Conservation (phyloP, 2,329 filamentous ascomycete species). For the Hymenoscyphus occultus region DNA sequence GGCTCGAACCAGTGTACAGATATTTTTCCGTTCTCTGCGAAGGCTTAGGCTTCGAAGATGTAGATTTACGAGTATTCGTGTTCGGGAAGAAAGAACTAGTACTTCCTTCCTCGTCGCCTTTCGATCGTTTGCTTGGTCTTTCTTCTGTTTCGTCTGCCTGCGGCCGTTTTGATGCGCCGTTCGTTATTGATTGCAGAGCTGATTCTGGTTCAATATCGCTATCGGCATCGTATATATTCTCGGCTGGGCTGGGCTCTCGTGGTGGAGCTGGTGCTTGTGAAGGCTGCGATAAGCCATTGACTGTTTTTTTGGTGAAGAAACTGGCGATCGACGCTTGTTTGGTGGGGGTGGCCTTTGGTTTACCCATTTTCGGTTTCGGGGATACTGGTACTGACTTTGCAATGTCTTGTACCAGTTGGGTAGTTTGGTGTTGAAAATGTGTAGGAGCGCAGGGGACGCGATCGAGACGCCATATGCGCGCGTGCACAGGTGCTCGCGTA, state of each 20-base stretch:
- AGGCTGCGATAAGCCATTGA: constrained; percentile 35
- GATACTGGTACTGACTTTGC: neutral
- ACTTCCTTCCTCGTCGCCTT: constrained; percentile 41
- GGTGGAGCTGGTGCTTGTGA: constrained; percentile 18
- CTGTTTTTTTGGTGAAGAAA: constrained; percentile 69
- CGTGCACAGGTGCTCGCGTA: no score
- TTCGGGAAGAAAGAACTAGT: constrained; percentile 41
- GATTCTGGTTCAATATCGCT: constrained; percentile 30
- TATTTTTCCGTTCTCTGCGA: constrained; percentile 51
- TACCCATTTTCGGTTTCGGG: constrained; percentile 25
- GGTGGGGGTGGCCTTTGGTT: constrained; percentile 22
- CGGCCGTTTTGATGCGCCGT: constrained; percentile 46
- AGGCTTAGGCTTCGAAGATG: constrained; percentile 24
- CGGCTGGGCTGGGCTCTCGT: constrained; percentile 21
- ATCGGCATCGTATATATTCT: constrained; percentile 32
- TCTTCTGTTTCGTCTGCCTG: constrained; percentile 47
- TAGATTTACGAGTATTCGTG: constrained; percentile 38
- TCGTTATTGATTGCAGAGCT: constrained; percentile 19
- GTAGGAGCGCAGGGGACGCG: neutral
- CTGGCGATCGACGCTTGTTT: constrained; percentile 76
- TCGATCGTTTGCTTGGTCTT: constrained; percentile 46
- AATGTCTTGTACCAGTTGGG: neutral
- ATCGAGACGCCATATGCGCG: neutral
- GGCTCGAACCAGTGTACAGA: constrained; percentile 45
- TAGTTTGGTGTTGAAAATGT: neutral